Evolutionary conservation across 2,329 filamentous ascomycete genomes (phyloP), one percentile per base, ranked within the genome.

Genomic region (Juglanconis oblonga): DNA sequence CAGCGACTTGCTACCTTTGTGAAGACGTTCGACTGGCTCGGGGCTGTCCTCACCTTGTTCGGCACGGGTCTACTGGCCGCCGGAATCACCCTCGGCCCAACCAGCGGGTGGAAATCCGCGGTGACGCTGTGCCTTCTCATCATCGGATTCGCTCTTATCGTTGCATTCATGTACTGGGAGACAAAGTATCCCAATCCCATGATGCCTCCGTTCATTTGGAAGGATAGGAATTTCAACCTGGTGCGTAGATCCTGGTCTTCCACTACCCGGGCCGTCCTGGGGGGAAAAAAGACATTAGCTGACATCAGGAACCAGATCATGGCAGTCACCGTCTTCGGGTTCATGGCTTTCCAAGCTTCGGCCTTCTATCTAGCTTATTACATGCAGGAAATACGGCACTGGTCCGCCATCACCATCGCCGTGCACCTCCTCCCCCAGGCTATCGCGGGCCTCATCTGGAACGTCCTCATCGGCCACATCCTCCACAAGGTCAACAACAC

Each of bases 51-150:
- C 62, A 85, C 86, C 3, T 79, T 89, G 38, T 76, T 82, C n/a
- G 87, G 87, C 0, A 86, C 88, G 60, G 86, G 84, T 3, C 79
- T 87, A 76, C 84, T 89, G 67, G 86, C 84, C 13, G 84, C 84
- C 29, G 82, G 82, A 1, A 73, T 89, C 60, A 86, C 79, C 72
- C 67, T 78, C 11, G 83, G 85, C 42, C 85, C 86, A 1, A 74
- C 81, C 1, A 70, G 86, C 54, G 87, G 87, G 2, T 90, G 87
- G 87, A 77, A 74, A 40, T 82, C 83, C 0, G 74, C 79, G 3
- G 86, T 87, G 65, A 83, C 90, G 3, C 80, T 90, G 11, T 82
- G 81, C 0, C 73, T 90, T 48, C 76, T 90, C 17, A 74, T 88
- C 24, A 70, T 89, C 7, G 87, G 87, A 1, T 65, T 86, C 2